Percentiles rank a stretch among this genome's conserved stretches.
These are phyloP conservation scores for Curvularia verruculosa DNA, from an alignment of 2,329 filamentous ascomycete genomes.

Conservation along the genomic window DNA sequence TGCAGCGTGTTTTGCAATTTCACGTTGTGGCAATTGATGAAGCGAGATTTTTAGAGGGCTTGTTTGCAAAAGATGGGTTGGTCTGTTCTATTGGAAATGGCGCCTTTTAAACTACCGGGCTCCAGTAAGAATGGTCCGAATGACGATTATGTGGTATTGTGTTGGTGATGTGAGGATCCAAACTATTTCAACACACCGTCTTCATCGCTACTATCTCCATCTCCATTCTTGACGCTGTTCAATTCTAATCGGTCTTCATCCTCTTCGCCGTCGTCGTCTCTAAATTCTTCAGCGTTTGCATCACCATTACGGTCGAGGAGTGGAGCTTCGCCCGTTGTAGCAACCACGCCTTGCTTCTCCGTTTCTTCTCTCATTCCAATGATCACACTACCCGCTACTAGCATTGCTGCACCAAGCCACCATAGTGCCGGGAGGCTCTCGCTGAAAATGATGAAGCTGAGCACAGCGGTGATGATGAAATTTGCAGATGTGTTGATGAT, in stretches of 20 bases:
- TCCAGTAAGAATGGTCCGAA: constrained; percentile 6
- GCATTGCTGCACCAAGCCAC: constrained; percentile 74
- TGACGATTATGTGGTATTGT: constrained; percentile 1
- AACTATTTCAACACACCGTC: constrained; percentile 40
- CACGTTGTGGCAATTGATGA: neutral
- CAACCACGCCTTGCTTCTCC: constrained; percentile 38
- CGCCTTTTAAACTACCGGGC: neutral
- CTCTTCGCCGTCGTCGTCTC: constrained; percentile 46
- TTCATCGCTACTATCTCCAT: constrained; percentile 35
- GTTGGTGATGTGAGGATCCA: neutral
- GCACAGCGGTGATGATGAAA: constrained; percentile 76
- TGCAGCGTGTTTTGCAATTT: neutral
- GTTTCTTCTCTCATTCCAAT: constrained; percentile 72
- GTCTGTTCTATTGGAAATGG: neutral
- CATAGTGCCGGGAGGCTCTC: constrained; percentile 74
- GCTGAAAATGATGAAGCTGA: constrained; percentile 73
- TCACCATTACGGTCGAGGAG: constrained; percentile 26
- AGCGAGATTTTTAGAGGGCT: neutral
- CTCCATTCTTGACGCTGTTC: constrained; percentile 32
- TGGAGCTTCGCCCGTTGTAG: constrained; percentile 30
- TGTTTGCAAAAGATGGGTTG: neutral
- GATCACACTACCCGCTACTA: constrained; percentile 79
- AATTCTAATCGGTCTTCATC: constrained; percentile 38
- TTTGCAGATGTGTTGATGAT: constrained; percentile 84
- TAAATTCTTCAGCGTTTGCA: constrained; percentile 34